These are phyloP conservation scores for Copromyces sp. DNA, from an alignment of 495 filamentous ascomycete species.

Conservation along the genomic window DNA sequence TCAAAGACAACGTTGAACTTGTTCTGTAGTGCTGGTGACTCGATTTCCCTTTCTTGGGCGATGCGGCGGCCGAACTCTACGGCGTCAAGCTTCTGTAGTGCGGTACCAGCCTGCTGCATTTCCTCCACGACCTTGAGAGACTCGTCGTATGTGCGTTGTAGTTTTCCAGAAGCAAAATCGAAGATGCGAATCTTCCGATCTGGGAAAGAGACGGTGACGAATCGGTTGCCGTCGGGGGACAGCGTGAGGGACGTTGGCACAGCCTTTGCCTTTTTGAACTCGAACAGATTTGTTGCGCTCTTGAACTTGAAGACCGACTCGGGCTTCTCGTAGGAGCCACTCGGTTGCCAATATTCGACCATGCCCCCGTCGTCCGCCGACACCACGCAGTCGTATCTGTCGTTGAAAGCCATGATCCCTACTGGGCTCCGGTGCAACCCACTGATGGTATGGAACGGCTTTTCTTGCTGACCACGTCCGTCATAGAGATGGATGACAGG, in stretches of 20 bases:
- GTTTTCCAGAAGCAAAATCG: constrained; percentile 79
- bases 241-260: constrained; percentile 75
- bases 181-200: constrained; percentile 89
- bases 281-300: constrained; percentile 85
- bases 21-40: constrained; percentile 49
- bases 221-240: constrained; percentile 73
- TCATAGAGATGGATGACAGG: constrained; percentile 74
- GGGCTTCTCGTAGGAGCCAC: constrained; percentile 75
- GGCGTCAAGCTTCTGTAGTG: constrained; percentile 65
- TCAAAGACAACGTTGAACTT: constrained; percentile 86
- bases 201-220: constrained; percentile 85
- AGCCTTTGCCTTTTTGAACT: constrained; percentile 92
- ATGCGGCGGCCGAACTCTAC: constrained; percentile 88
- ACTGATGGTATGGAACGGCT: constrained; percentile 62
- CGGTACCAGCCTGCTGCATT: constrained; percentile 89
- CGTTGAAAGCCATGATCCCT: constrained; percentile 78
- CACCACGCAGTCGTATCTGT: constrained; percentile 77
- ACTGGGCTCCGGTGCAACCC: constrained; percentile 70
- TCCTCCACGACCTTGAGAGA: constrained; percentile 75
- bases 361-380: constrained; percentile 86
- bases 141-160: constrained; percentile 90
- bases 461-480: constrained; percentile 69
- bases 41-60: constrained; percentile 78
- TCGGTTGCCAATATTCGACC: constrained; percentile 92
- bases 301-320: constrained; percentile 87